Evolutionary conservation across 495 filamentous ascomycete species (phyloP), one percentile per base, ranked within the genome.

Genomic region (Peziza echinospora): DNA sequence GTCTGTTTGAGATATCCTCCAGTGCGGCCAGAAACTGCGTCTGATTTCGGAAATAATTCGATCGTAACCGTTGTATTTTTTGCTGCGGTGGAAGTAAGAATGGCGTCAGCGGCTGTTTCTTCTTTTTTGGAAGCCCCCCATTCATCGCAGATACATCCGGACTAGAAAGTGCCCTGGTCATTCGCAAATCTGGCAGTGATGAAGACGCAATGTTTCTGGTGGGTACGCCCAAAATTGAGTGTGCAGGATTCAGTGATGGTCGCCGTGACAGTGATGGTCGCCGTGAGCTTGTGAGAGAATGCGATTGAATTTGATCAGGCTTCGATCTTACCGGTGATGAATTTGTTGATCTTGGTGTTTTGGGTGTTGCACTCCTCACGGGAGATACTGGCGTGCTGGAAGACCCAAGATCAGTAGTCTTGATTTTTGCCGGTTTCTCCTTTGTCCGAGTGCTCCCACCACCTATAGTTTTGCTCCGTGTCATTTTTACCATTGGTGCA

Each of bases 11-110:
- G 47, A 84, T 83, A 55, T 77, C 76, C 55, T 82, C 78, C 8
- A 84, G 66, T 13, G 79, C 80, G 7, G 71, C 69, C 28, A 84
- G 53, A 56, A 84, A 80, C 45, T 77, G 75, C 1, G 76, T 82
- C 58, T 84, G 70, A 46, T 71, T 76, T 5, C 77, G 69, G 54
- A 81, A 83, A 50, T 84, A 84, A 56, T 84, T 80, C 47, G 80
- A 71, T 47, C 75, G 64, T 43, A 84, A 59, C 26, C 81, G 60
- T 46, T 71, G 71, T 28, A 69, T 65, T 55, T 76, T 80, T 57
- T 79, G 73, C 3, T 56, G 55, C 11, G 51, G 50, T 16, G 67
- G 67, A 61, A 82, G 60, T 10, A 72, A 63, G 6, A 67, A 68
- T 13, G 75, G 69, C 24, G 64, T 70, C 17, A 72, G 49, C 3